Evolutionary conservation across 345 rosid species (phyloP), one percentile per base, ranked within the genome.

Genomic region (Syzygium aqueum): DNA sequence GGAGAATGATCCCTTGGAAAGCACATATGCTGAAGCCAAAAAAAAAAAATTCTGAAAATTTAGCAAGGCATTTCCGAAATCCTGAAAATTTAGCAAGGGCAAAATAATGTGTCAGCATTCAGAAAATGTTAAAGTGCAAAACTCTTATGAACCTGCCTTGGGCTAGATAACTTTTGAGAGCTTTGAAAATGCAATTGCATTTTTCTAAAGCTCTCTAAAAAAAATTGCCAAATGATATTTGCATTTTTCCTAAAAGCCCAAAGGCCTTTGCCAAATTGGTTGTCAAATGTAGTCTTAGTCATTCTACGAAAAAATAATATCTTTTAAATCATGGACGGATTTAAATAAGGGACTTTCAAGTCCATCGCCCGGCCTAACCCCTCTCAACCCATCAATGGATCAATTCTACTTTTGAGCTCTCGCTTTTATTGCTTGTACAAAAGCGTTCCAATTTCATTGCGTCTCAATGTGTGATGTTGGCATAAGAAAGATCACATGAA

Each of bases 151-250:
- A 21, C 27, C 11, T 7, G 4, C 25, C 23, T 19, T 54, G 27
- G 2, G 11, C 5, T 21, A 22, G 21, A 23, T 53, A 21, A 53
- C 3, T 54, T 8, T 21, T 8, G 5, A 21, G 56, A 22, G 21
- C 3, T 53, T 17, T 2, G 8, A 1, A 53, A 53, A 53, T 53
- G 56, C 8, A 53, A 53, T 53, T 17, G 56, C 19, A 6, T 16
- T 5, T 17, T 21, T 2, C 22, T 21, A 53, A 53, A 53, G 56
- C 56, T 53, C 22, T 17, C 7, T 43, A 43, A 8, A 28, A 65
- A 65, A 33, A 67, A 67, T 67, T 0, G 0, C 40, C 2, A 67
- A 67, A 67, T 0, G 2, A 1, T 0, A 33, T 1, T 30, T 67
- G 40, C 77, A 2, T 28, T 65, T 63, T 23, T 10, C 23, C 8